Evolutionary conservation across 257 asterid genomes (phyloP), one percentile per base, ranked within the genome.

Genomic region (Salvia splendens): DNA sequence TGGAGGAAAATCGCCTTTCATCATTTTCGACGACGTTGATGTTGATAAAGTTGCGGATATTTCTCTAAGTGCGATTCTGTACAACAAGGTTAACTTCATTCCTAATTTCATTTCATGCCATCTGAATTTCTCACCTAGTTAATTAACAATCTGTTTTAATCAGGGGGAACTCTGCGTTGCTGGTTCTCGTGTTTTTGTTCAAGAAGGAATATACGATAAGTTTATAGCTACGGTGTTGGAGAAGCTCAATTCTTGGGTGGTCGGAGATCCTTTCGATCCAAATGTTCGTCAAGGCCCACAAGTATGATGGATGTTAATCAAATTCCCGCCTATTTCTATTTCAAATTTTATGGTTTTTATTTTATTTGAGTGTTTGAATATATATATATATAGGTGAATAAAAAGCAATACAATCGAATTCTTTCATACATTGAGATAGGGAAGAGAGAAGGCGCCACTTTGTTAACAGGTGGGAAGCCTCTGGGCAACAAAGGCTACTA

Each of bases 1-100:
- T 4, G 97, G 97, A 69, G 97, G 97, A 56, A 88, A 91, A 75
- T 86, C 88, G 16, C 96, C 97, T 15, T 74, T 91, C 77, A 86
- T 91, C 1, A 50, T 91, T 16, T 91, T 81, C 41, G 91, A 86
- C 8, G 97, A 91, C 52, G 96, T 78, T 15, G 95, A 88, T 75
- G 70, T 88, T 14, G 92, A 91, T 32, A 82, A 77, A 68, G 75
- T 85, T 7, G 78, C 85, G 5, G 78, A 61, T 50, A 85, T 91
- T 51, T 85, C 89, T 61, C 88, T 86, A 7, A 55, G 17, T 17
- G 95, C 77, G 16, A 45, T 73, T 61, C n/a, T 85, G 5, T 80
- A 12, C 61, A 89, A 89, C 86, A 86, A 86, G 92, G 97, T 73
- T 64, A 61, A 24, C 1, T 24, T 8, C 8, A 3, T 11, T 63